Base-by-base conservation (phyloP, 106 monocot genomes). In the Amphibolis antarctica region DNA sequence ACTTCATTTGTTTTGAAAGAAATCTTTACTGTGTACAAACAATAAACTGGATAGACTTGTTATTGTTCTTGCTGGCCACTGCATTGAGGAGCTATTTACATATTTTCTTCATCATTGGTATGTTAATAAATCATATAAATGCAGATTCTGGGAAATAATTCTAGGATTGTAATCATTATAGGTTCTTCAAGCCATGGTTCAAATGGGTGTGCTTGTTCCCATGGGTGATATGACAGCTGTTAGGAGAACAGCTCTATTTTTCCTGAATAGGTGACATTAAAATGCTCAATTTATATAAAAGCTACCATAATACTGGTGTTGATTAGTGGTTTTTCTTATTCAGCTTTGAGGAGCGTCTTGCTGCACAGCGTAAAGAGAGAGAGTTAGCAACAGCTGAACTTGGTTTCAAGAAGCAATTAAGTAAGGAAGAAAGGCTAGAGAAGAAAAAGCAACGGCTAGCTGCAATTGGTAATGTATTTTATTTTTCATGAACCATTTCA, bases 221-320 rank as follows among this genome's bases (percentile, higher is more conserved):
- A 98, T 91, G 36, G 96, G 96, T 12, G 96, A 98, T 65, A 87
- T 90, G 96, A 98, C 96, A 63, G 90, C 96, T 79, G 90, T 98
- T 66, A 87, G 96, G 74, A 75, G 96, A 70, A 98, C 96, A 44
- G 91, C 96, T 51, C 69, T 74, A 55, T 98, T 91, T 70, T 98
- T 98, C 69, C 82, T 98, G 17, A 82, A 91, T 53, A 98, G 80
- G 96, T 52, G 42, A 1, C 27, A 19, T 60, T 68, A 15, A 10
- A 24, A 71, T 9, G 53, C 61, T 10, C 45, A 25, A 28, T 61
- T 11, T 23, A 25, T 62, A 9, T 61, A 27, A 66, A 55, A 60
- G 18, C 25, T 10, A 44, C 55, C 9, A 22, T 26, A 22, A 36
- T n/a, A 17, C 20, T 19, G 19, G 15, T 60, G 0, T 10, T 1